phyloP scores from a whole-genome alignment of 371 early-diverging fungal genomes.

The Mortierella sp. region DNA sequence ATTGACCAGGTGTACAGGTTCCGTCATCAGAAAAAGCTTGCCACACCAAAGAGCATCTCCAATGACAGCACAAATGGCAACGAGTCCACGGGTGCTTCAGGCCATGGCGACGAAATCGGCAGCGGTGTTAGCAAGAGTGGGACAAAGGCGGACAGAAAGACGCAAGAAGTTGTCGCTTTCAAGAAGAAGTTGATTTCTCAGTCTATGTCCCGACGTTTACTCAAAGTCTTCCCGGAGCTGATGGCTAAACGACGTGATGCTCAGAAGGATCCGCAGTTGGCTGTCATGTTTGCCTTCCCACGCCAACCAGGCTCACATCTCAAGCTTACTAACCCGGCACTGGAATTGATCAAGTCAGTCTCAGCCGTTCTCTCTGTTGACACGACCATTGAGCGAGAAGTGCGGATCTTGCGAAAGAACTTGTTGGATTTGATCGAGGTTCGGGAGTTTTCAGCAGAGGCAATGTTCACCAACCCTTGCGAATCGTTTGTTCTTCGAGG shows the following conservation, averaged over 20 bases:
- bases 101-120: neutral
- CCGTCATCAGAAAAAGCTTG: constrained; percentile 38
- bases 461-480: constrained; percentile 84
- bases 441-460: constrained; percentile 82
- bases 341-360: constrained; percentile 69
- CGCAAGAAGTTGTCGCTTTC: constrained; percentile 32
- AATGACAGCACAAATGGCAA: constrained; percentile 11
- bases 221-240: constrained; percentile 57
- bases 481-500: constrained; percentile 79
- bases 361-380: constrained; percentile 79
- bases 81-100: neutral
- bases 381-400: constrained; percentile 64
- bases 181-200: constrained; percentile 59
- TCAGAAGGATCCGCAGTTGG: constrained; percentile 43
- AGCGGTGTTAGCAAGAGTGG: constrained; percentile 9
- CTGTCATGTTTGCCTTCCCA: constrained; percentile 64
- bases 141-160: constrained; percentile 43
- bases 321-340: constrained; percentile 62
- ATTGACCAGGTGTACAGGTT: constrained; percentile 62
- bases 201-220: constrained; percentile 59
- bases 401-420: constrained; percentile 79
- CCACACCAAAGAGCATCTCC: constrained; percentile 9
- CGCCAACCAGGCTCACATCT: constrained; percentile 76
- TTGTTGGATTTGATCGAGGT: constrained; percentile 74
- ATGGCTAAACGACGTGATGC: constrained; percentile 36